A percentile compares a stretch with the other conserved stretches of the same genome.
phyloP scores from a whole-genome alignment of 257 asterid genomes.

The Solanum virginianum region DNA sequence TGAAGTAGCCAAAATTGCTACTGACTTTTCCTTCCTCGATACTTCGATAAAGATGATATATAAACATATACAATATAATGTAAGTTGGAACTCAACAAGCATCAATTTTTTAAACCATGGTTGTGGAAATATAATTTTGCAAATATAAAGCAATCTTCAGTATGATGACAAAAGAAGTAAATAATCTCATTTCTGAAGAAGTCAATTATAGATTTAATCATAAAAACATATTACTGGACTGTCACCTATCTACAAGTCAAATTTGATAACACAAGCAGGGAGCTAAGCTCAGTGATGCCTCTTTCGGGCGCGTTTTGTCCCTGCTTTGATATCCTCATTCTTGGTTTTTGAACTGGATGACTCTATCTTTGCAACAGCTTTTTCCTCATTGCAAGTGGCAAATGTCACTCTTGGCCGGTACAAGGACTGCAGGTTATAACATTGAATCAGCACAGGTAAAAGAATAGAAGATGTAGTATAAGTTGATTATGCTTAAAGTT shows the following conservation, averaged over 20 bases:
- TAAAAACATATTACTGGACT: neutral
- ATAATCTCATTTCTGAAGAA: neutral
- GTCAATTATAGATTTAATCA: neutral
- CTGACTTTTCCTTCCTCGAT: neutral
- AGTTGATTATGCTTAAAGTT: neutral
- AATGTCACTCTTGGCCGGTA: constrained; percentile 55
- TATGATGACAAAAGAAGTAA: neutral
- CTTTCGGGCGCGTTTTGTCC: neutral
- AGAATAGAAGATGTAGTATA: neutral
- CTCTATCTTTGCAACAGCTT: constrained; percentile 1
- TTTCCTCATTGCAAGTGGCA: constrained; percentile 12
- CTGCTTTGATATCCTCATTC: neutral
- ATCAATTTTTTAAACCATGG: neutral
- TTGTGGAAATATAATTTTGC: neutral
- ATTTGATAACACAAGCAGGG: neutral
- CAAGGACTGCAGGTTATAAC: constrained; percentile 21
- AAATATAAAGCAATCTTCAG: neutral
- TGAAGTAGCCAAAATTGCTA: neutral
- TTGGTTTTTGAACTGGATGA: neutral
- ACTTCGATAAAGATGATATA: neutral
- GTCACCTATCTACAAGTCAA: neutral
- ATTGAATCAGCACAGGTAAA: neutral
- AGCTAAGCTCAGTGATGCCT: neutral
- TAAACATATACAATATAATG: neutral
- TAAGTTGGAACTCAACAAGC: neutral